Evolutionary conservation across 2,329 filamentous ascomycete genomes (phyloP), one percentile per base, ranked within the genome.

Genomic region (Neofusicoccum ribis): DNA sequence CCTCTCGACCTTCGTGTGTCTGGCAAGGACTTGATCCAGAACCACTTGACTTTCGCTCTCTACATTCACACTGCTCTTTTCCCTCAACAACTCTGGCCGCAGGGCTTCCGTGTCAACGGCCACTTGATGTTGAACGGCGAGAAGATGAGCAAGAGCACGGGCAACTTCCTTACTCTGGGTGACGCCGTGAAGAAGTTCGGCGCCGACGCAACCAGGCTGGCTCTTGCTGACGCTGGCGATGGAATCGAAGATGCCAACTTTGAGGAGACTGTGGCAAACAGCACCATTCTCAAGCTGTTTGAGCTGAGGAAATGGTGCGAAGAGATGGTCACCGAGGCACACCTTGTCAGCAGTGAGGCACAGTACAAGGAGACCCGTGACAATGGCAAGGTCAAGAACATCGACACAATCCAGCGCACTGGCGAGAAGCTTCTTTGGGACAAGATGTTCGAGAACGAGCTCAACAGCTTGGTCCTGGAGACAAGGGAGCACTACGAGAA

Each of bases 131-230:
- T 99, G 69, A 99, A 99, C 77, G 94, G 94, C 58, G 92, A 97
- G 77, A 99, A 99, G 86, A 99, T 99, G 95, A 91, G 89, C 77
- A 99, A 99, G 83, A 94, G 90, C 63, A 97, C 93, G 0, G 95
- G 95, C 68, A 99, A 98, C 82, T 99, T 99, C 83, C 85, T 99
- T 77, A 98, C 95, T 11, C 84, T 98, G 61, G 86, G 89, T 63
- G 91, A 97, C 68, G 86, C 93, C 36, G 90, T 94, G 14, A 86
- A 89, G 71, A 99, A 99, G 78, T 99, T 95, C 72, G 95, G 95
- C 73, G 94, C 95, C 8, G 95, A 98, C 77, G 95, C 95, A 12
- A 90, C 91, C 49, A 88, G 94, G 75, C 91, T 98, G 72, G 93
- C 93, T 3, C 88, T 99, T 68, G 94, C 94, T 17, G 95, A 99